Evolutionary conservation across 2,329 filamentous ascomycete species (phyloP), one percentile per base, ranked within the genome.

Genomic region (Ascocoryne sarcoides): DNA sequence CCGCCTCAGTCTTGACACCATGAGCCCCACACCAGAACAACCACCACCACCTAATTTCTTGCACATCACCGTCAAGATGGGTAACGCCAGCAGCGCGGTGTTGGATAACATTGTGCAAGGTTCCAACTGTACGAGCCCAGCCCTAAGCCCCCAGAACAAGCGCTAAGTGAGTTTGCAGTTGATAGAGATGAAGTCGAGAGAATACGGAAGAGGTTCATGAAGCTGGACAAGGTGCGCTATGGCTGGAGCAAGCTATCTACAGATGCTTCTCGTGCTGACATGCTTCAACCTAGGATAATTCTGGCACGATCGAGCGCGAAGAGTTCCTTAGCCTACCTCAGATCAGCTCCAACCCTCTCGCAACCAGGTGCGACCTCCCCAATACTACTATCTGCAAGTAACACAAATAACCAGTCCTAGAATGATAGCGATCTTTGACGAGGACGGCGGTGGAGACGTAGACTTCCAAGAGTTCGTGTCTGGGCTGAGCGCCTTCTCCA

Each of bases 351-450:
- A 98, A 98, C 67, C 92, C 92, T 19, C 81, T 98, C 40, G 92
- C 92, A 51, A 96, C 92, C 57, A 84, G 90, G 84, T 88, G 43
- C 31, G 43, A 30, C 17, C 33, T 32, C 33, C 26, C 35, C 28
- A 15, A 23, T 20, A 30, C 10, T 20, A 10, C 20, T 40, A n/a
- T n/a, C n/a, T n/a, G n/a, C n/a, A n/a, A n/a, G n/a, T n/a, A n/a
- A n/a, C n/a, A n/a, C n/a, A n/a, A n/a, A n/a, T n/a, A n/a, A n/a
- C n/a, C n/a, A n/a, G n/a, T 30, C 18, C 12, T 60, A 89, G 85
- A 65, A 95, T 98, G 88, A 98, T 98, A 59, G 90, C 92, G 43
- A 98, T 96, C 57, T 96, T 98, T 61, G 92, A 98, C 64, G 92
- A 96, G 66, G 92, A 98, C 63, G 92, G 92, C 48, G 90, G 92